A percentile compares a stretch with the other conserved stretches of the same genome.
These are phyloP conservation scores for Coemansia javaensis DNA, from an alignment of 192 early-diverging fungal species.

Conservation along the genomic window DNA sequence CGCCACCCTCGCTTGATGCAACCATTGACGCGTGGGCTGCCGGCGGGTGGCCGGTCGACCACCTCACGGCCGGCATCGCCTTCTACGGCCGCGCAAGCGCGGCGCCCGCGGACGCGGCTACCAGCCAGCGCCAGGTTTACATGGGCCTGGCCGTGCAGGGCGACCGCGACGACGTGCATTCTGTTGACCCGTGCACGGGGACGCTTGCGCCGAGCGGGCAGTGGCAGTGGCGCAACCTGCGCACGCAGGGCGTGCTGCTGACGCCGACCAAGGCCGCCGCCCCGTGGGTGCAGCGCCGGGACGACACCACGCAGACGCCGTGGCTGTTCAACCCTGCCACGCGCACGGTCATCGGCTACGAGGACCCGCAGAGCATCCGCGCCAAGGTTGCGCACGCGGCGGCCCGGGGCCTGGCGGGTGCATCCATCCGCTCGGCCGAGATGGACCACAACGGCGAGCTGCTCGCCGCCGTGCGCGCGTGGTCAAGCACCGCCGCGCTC, in stretches of 20 bases:
- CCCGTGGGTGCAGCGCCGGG: conserved; percentile 63
- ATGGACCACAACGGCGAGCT: conserved; percentile 56
- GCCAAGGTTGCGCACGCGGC: conserved; percentile 57
- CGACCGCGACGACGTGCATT: conserved; percentile 53
- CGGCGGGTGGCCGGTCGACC: conserved; percentile 57
- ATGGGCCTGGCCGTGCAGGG: conserved; percentile 37
- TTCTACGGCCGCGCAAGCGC: conserved; percentile 59
- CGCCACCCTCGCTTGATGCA: conserved; percentile 39
- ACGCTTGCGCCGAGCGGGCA: conserved; percentile 51
- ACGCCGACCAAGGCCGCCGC: conserved; percentile 48
- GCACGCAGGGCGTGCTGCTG: conserved; percentile 52
- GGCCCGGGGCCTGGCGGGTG: conserved; percentile 58
- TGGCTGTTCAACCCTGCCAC: conserved; percentile 55
- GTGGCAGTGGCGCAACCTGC: conserved; percentile 64
- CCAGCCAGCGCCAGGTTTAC: conserved; percentile 45
- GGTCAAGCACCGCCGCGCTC: no score
- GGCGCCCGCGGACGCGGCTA: conserved; percentile 49
- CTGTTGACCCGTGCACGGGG: conserved; percentile 50
- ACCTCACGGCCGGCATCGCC: conserved; percentile 58
- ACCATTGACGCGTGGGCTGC: conserved; percentile 53
- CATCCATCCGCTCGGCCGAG: conserved; percentile 54
- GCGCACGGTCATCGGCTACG: conserved; percentile 68
- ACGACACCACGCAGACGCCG: conserved; percentile 58
- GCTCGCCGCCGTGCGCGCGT: conserved; percentile 4
- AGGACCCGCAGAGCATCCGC: conserved; percentile 57